A percentile compares a stretch with the other conserved stretches of the same genome.
phyloP scores from a whole-genome alignment of 1,139 yeast genomes.

The Kodamaea alishanica region DNA sequence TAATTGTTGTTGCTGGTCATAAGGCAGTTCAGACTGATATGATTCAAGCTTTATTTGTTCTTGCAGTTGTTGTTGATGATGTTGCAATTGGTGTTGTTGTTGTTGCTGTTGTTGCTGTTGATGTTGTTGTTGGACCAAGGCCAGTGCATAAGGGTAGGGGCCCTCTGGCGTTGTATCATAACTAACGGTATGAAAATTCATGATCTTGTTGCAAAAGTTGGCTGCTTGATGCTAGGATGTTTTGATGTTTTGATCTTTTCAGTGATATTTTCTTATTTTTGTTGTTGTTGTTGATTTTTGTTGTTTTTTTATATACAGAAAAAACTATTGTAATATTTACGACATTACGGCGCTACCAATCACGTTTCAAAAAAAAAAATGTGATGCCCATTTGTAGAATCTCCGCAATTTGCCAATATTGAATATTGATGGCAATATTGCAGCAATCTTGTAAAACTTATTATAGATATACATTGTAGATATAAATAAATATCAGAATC shows the following conservation, averaged over 20 bases:
- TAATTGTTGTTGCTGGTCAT: conserved; percentile 2
- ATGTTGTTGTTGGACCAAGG: conserved; percentile 6
- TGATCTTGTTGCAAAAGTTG: conserved; percentile 1
- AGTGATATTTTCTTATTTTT: no score
- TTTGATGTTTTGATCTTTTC: conserved; percentile 10
- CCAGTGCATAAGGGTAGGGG: conserved; percentile 2
- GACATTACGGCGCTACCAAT: conserved; percentile 1
- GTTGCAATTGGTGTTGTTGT: conserved; percentile 4
- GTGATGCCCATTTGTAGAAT: neutral
- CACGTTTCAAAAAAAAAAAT: neutral
- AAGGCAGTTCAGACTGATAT: conserved; percentile 2
- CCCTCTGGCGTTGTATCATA: conserved; percentile 8
- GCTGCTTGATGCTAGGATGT: conserved; percentile 9
- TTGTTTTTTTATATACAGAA: no score
- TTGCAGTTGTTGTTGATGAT: conserved; percentile 1
- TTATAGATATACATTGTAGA: neutral
- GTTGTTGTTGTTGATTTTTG: no score
- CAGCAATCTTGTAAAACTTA: no score
- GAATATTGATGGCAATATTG: no score
- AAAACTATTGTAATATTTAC: no score
- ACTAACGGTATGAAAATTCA: conserved; percentile 12
- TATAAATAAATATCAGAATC: conserved; percentile 1
- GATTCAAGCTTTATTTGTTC: conserved; percentile 1
- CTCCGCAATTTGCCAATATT: no score
- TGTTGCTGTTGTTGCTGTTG: conserved; percentile 3